phyloP scores from a whole-genome alignment of 805 yeast species.

The Saturnispora zaruensis region DNA sequence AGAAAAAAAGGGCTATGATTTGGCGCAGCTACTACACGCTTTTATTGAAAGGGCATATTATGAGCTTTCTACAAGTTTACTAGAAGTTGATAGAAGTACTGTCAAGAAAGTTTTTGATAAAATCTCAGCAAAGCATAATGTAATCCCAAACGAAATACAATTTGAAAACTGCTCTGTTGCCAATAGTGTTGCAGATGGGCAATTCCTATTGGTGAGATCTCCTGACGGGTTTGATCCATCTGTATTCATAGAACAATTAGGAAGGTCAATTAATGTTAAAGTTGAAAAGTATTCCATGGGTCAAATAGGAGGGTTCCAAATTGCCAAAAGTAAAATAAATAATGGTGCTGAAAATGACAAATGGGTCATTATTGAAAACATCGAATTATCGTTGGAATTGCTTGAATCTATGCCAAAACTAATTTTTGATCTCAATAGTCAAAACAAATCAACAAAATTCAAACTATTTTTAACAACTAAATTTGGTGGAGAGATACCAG shows the following conservation, averaged over 20 bases:
- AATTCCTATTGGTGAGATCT: slow-evolving; percentile 47
- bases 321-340: slow-evolving; percentile 47
- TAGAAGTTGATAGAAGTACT: slow-evolving; percentile 35
- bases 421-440: slow-evolving; percentile 27
- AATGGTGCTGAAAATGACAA: slow-evolving; percentile 39
- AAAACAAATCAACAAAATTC: slow-evolving; percentile 29
- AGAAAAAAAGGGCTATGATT: background rate
- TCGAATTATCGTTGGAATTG: slow-evolving; percentile 67
- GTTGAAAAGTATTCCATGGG: slow-evolving; percentile 61
- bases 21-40: background rate
- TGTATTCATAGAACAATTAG: slow-evolving; percentile 38
- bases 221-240: slow-evolving; percentile 64
- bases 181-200: slow-evolving; percentile 18
- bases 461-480: slow-evolving; percentile 61
- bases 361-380: slow-evolving; percentile 76
- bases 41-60: slow-evolving; percentile 43
- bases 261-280: slow-evolving; percentile 24
- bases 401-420: slow-evolving; percentile 43
- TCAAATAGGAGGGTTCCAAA: slow-evolving; percentile 50
- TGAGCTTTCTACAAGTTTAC: slow-evolving; percentile 38
- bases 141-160: slow-evolving; percentile 2
- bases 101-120: slow-evolving; percentile 30
- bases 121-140: background rate
- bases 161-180: slow-evolving; percentile 13
- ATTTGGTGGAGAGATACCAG: slow-evolving; percentile 40